These are phyloP conservation scores for Schizopora paradoxa DNA, from an alignment of 1,284 basidiomycete genomes.

Conservation along the genomic window DNA sequence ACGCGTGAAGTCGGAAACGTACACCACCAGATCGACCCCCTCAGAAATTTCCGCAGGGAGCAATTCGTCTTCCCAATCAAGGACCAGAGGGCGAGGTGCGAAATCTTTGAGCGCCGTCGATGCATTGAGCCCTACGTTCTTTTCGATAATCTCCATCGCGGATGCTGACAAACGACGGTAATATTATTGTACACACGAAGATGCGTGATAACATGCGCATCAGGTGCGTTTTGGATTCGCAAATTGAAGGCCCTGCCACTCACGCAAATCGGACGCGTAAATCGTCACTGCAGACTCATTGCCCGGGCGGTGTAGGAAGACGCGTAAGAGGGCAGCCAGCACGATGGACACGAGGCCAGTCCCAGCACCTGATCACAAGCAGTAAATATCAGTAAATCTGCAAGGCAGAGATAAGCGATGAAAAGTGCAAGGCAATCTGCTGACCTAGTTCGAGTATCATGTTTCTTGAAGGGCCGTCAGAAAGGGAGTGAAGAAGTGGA, in stretches of 20 bases:
- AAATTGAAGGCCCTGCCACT: conserved; percentile 28
- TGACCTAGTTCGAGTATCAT: conserved; percentile 67
- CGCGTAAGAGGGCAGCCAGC: conserved; percentile 45
- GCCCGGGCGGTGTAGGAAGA: conserved; percentile 16
- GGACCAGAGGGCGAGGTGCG: conserved; percentile 38
- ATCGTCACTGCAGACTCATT: conserved; percentile 38
- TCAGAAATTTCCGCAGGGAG: conserved; percentile 41
- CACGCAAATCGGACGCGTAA: conserved; percentile 72
- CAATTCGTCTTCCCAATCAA: conserved; percentile 69
- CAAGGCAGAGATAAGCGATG: background rate
- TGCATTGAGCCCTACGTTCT: conserved; percentile 59
- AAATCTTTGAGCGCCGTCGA: conserved; percentile 26
- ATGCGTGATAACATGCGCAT: too few relatives aligned
- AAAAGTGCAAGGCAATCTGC: conserved; percentile 16
- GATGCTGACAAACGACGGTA: too few relatives aligned
- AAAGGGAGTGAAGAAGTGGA: background rate
- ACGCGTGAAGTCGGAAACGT: conserved; percentile 16
- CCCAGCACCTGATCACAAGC: conserved; percentile 57
- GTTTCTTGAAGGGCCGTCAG: conserved; percentile 2
- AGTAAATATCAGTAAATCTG: background rate
- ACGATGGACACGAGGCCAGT: conserved; percentile 77
- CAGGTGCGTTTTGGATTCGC: conserved; percentile 1
- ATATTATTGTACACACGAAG: too few relatives aligned
- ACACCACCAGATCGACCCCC: conserved; percentile 57
- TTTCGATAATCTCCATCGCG: conserved; percentile 70